phyloP scores from a whole-genome alignment of 208 protist genomes.

The Trichomonas tenax region DNA sequence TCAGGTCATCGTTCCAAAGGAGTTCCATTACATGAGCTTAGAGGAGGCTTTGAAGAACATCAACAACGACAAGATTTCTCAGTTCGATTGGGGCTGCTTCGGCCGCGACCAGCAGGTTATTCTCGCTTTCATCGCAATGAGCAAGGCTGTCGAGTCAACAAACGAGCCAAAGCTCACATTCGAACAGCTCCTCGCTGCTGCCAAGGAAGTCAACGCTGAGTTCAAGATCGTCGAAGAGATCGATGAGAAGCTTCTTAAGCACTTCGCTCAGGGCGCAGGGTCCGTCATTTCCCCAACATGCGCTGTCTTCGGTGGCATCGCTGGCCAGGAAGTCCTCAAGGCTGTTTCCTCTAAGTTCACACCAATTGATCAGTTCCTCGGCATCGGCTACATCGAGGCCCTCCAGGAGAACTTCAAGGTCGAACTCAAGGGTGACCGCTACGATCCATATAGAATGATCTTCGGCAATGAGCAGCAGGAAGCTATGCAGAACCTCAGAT shows the following conservation, averaged over 20 bases:
- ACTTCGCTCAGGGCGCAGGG: not conserved
- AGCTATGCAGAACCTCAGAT: constrained; percentile 55
- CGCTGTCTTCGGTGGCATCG: constrained; percentile 50
- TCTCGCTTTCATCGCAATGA: not conserved
- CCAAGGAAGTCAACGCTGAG: not conserved
- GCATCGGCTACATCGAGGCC: constrained; percentile 18
- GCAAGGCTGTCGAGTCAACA: not conserved
- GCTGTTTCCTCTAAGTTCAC: constrained; percentile 49
- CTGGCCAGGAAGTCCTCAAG: constrained; percentile 53
- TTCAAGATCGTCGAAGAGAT: not conserved
- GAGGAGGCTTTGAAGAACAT: constrained; percentile 9
- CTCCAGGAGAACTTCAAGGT: not conserved
- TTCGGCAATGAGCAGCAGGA: constrained; percentile 72
- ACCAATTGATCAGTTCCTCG: constrained; percentile 43
- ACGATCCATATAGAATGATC: constrained; percentile 76
- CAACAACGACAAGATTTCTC: not conserved
- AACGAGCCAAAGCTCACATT: not conserved
- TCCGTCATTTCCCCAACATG: constrained; percentile 31
- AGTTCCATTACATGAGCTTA: constrained; percentile 19
- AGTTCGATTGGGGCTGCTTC: constrained; percentile 9
- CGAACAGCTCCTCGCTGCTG: not conserved
- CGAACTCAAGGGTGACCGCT: constrained; percentile 47
- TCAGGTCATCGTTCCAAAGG: constrained; percentile 19
- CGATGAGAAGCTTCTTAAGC: not conserved
- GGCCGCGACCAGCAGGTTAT: not conserved